These are phyloP conservation scores for Colletotrichum salicis DNA, from an alignment of 2,329 filamentous ascomycete genomes.

Conservation along the genomic window DNA sequence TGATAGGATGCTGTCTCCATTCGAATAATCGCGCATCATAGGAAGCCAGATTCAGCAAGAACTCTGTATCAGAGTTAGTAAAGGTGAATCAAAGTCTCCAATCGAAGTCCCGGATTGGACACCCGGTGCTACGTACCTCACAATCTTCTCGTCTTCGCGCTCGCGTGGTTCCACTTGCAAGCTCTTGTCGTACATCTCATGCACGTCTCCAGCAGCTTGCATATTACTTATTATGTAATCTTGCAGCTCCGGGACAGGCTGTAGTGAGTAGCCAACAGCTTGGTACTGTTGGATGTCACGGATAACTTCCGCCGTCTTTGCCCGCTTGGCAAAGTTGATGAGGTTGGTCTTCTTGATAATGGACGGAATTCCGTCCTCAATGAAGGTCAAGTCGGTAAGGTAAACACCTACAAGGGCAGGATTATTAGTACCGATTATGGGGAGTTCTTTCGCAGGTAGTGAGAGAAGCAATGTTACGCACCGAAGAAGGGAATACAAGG, in stretches of 20 bases:
- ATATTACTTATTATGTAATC: constrained; percentile 98
- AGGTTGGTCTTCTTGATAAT: constrained; percentile 95
- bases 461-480: constrained; percentile 53
- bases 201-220: constrained; percentile 93
- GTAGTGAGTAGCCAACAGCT: constrained; percentile 93
- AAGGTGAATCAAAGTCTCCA: constrained; percentile 38
- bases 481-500: constrained; percentile 99
- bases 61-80: constrained; percentile 54
- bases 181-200: constrained; percentile 99
- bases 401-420: constrained; percentile 78
- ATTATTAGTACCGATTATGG: neutral
- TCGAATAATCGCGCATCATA: constrained; percentile 49
- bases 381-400: constrained; percentile 96
- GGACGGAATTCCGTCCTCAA: constrained; percentile 96
- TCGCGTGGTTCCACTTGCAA: constrained; percentile 93
- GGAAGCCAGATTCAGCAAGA: constrained; percentile 70
- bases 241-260: constrained; percentile 89
- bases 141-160: constrained; percentile 98
- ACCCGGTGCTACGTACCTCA: constrained; percentile 75
- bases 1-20: constrained; percentile 7
- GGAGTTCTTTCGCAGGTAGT: neutral
- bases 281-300: constrained; percentile 99
- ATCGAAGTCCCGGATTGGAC: constrained; percentile 40
- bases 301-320: constrained; percentile 98
- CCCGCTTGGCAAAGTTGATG: constrained; percentile 98